Evolutionary conservation across 441 rosid species (phyloP), one percentile per base, ranked within the genome.

Genomic region (Codiaeum variegatum): DNA sequence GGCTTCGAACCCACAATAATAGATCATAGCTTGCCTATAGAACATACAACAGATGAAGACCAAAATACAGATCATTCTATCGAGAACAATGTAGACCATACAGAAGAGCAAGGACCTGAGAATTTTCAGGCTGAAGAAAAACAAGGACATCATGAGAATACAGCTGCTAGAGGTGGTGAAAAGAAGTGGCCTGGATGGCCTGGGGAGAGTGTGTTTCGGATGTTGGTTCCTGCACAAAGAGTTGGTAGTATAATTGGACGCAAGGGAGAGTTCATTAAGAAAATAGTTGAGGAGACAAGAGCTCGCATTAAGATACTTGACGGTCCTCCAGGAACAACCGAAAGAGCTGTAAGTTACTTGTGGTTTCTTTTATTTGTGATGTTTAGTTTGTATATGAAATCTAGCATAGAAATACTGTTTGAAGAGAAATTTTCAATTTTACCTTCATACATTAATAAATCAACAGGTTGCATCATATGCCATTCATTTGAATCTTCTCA

Each of bases 151-250:
- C 86, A 80, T 59, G 88, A 72, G 21, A 83, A 79, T 65, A 65
- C 78, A 15, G 82, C 67, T 23, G 83, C 66, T 75, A 94, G 75
- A 71, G 87, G 75, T 31, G 90, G 74, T 66, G 99, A 91, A 81
- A 91, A 90, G 78, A 92, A 76, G 88, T 96, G 99, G 99, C 98
- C 96, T 19, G 99, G 99, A 71, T 93, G 99, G 99, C 99, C 99
- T 7, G 98, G 99, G 73, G 99, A 96, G 84, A 91, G 91, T 32
- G 98, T 96, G 47, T 96, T 96, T 66, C 91, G 99, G 54, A 93
- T 96, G 97, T 77, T 96, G 84, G 98, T 96, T 78, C 98, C 98
- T 75, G 97, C 97, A 5, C 98, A 91, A 73, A 96, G 93, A 82
- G 97, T 96, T 73, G 97, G 99, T 67, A 88, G 98, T 75, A 93